Evolutionary conservation across 2,329 filamentous ascomycete genomes (phyloP).

Genomic region (Aspergillus sp.): DNA sequence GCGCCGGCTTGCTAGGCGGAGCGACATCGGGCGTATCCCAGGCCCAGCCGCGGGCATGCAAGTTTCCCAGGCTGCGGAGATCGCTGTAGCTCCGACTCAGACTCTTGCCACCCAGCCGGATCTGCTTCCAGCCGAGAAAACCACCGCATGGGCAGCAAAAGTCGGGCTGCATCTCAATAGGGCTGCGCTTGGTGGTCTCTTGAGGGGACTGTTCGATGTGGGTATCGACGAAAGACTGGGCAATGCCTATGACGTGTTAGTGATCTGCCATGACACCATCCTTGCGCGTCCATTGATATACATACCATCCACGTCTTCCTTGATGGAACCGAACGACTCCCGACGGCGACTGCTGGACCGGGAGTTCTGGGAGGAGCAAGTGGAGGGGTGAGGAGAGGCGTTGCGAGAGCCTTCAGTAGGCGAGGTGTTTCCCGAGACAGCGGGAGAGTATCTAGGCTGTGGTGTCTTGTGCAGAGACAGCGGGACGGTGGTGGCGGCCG

Average conservation of each 20-base stretch:
- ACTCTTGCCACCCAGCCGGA: conserved; percentile 45
- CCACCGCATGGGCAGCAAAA: conserved; percentile 51
- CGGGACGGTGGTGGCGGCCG: conserved; percentile 27
- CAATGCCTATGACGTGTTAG: conserved; percentile 36
- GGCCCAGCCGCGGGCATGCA: conserved; percentile 45
- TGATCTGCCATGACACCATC: background rate
- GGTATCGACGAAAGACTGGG: conserved; percentile 48
- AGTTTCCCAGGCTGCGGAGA: conserved; percentile 38
- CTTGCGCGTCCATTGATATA: background rate
- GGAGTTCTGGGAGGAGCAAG: conserved; percentile 39
- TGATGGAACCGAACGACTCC: conserved; percentile 47
- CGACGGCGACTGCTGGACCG: conserved; percentile 43
- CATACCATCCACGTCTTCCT: conserved; percentile 47
- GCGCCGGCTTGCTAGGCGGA: conserved; percentile 18
- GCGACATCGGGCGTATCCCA: conserved; percentile 37
- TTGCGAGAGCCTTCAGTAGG: conserved; percentile 29
- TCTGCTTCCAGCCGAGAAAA: conserved; percentile 50
- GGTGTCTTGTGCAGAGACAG: conserved; percentile 29
- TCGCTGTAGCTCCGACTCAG: conserved; percentile 49
- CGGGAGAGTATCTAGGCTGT: conserved; percentile 24
- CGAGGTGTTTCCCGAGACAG: conserved; percentile 23
- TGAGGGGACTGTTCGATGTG: conserved; percentile 33
- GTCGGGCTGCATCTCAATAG: conserved; percentile 41
- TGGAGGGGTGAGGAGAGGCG: conserved; percentile 34
- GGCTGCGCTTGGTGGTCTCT: conserved; percentile 26